Evolutionary conservation across 352 stramenopile genomes (phyloP).

Genomic region (Globisporangium cederbergense): DNA sequence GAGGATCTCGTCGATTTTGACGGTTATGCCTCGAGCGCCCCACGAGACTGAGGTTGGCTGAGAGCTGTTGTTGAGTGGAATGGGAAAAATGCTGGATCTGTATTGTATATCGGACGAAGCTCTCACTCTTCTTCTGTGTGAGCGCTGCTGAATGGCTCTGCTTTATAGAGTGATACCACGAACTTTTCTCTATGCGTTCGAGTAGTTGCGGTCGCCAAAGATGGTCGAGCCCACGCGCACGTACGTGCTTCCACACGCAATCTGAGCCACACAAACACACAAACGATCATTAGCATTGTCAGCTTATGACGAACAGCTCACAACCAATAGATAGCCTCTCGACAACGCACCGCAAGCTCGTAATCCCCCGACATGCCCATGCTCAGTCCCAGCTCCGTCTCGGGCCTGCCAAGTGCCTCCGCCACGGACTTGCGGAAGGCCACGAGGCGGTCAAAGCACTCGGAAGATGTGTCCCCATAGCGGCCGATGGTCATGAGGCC

Average conservation of each 20-base stretch:
- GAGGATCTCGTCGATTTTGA: background rate
- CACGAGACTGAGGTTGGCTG: background rate
- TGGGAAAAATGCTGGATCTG: background rate
- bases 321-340: background rate
- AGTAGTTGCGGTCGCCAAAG: slow-evolving; percentile 95
- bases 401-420: slow-evolving; percentile 53
- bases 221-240: slow-evolving; percentile 98
- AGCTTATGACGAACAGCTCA: background rate
- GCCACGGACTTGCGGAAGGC: slow-evolving; percentile 68
- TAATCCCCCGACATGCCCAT: slow-evolving; percentile 99
- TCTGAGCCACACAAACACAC: slow-evolving; percentile 39
- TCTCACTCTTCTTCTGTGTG: background rate
- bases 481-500: slow-evolving; percentile 99
- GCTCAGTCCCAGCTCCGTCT: slow-evolving; percentile 89
- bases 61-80: background rate
- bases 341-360: slow-evolving; percentile 83
- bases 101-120: slow-evolving; percentile 7
- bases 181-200: slow-evolving; percentile 30
- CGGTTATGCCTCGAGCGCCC: background rate
- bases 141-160: too few species aligned
- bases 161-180: background rate
- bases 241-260: slow-evolving; percentile 93
- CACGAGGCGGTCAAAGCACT: slow-evolving; percentile 90
- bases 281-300: slow-evolving; percentile 2
- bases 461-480: slow-evolving; percentile 88